Conservation (phyloP, 169 alveolate genomes). For the Perkinsus marinus region DNA sequence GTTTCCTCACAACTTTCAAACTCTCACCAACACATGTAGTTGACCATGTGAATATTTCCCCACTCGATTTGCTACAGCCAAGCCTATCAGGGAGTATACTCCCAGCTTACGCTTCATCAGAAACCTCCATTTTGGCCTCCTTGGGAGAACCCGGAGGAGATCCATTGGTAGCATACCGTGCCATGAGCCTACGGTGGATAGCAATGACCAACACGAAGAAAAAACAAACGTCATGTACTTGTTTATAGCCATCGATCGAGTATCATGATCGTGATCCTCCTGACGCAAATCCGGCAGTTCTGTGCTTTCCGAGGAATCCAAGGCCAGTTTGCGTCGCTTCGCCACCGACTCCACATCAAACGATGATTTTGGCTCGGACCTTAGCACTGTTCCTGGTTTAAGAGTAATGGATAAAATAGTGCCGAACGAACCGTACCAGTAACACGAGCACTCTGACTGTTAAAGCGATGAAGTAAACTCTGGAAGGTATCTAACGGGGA, state of each 20-base stretch:
- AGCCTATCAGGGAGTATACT: too few species aligned
- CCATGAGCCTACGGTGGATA: not conserved
- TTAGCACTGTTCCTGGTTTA: not conserved
- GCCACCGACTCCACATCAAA: not conserved
- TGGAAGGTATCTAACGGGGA: not conserved
- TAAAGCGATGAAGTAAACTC: not conserved
- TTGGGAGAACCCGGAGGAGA: not conserved
- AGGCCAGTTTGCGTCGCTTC: not conserved
- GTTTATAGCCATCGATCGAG: not conserved
- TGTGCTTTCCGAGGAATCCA: not conserved
- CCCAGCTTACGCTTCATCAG: not conserved
- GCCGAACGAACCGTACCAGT: not conserved
- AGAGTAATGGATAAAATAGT: not conserved
- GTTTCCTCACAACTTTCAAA: too few species aligned
- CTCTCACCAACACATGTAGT: too few species aligned
- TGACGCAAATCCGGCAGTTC: not conserved
- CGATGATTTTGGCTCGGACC: not conserved
- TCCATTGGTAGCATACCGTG: not conserved
- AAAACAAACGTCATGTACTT: not conserved
- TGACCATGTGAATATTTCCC: too few species aligned
- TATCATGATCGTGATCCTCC: not conserved
- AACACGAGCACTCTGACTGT: not conserved
- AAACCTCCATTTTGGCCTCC: not conserved
- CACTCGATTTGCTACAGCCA: too few species aligned
- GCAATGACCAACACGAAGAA: not conserved